A percentile compares a stretch with the other conserved stretches of the same genome.
Evolutionary conservation across 2,329 filamentous ascomycete genomes (phyloP).

Genomic region (Paecilomyces dactylethromorphus): DNA sequence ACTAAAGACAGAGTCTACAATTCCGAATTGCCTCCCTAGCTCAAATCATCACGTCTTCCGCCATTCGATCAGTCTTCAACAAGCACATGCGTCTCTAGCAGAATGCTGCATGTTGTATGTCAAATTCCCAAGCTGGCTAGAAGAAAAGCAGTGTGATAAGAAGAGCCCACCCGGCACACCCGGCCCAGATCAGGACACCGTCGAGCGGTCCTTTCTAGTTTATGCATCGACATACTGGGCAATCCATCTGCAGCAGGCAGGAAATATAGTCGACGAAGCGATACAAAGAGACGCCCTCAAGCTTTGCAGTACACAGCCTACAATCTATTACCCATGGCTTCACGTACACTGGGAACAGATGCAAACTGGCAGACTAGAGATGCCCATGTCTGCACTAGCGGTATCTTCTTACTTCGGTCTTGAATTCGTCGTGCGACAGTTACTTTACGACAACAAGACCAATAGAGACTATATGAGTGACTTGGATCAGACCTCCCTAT

Average conservation of each 20-base stretch:
- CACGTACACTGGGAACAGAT: not conserved
- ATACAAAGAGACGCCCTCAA: not conserved
- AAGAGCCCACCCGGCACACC: not conserved
- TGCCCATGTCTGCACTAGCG: not conserved
- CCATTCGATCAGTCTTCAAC: not conserved
- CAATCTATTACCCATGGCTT: not conserved
- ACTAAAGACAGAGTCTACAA: constrained; percentile 14
- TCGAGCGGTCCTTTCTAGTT: not conserved
- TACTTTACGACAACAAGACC: not conserved
- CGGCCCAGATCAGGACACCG: not conserved
- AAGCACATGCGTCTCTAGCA: not conserved
- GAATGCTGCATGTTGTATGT: not conserved
- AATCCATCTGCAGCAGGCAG: not conserved
- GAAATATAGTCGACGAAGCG: not conserved
- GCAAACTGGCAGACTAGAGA: not conserved
- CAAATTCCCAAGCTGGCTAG: not conserved
- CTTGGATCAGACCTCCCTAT: not conserved
- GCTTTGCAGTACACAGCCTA: not conserved
- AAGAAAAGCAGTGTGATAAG: not conserved
- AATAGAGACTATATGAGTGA: not conserved
- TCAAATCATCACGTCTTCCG: not conserved
- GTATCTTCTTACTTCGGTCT: not conserved
- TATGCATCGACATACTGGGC: not conserved
- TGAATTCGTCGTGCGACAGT: not conserved
- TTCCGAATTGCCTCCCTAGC: not conserved